Evolutionary conservation across 139 green algal genomes (phyloP).

Genomic region (Volvox africanus): DNA sequence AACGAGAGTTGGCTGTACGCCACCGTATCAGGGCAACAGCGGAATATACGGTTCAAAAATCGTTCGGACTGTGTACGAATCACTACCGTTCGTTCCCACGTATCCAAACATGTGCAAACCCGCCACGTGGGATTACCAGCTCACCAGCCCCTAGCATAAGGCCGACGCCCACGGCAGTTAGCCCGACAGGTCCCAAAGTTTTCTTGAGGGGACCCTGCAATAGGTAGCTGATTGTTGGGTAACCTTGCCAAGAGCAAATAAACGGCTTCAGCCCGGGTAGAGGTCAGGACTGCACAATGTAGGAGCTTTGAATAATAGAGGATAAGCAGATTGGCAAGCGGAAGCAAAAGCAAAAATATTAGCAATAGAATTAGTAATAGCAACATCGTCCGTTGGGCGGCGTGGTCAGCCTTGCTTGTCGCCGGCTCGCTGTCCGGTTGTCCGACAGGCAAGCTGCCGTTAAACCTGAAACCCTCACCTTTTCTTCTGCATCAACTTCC

Average conservation of each 20-base stretch:
- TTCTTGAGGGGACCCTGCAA: conserved; percentile 8
- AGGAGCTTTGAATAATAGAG: background rate
- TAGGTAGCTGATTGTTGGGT: background rate
- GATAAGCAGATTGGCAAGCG: background rate
- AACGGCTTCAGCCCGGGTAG: too few species aligned
- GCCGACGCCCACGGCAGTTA: conserved; percentile 23
- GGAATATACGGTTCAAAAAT: too few species aligned
- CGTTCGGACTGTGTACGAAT: too few species aligned
- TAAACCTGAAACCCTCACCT: background rate
- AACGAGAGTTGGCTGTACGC: too few species aligned
- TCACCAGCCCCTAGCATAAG: conserved; percentile 38
- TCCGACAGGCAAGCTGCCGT: background rate
- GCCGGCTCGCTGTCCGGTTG: too few species aligned
- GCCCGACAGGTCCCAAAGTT: background rate
- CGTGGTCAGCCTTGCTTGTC: too few species aligned
- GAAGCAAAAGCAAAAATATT: background rate
- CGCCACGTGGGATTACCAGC: background rate
- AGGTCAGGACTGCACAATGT: too few species aligned
- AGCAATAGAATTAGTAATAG: background rate
- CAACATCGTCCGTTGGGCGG: too few species aligned
- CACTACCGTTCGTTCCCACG: too few species aligned
- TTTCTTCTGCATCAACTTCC: conserved; percentile 5
- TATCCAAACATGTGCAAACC: too few species aligned
- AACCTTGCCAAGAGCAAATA: too few species aligned
- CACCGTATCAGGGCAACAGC: too few species aligned